Evolutionary conservation across 129 eudicot species (phyloP).

Genomic region (Tagetes erecta): DNA sequence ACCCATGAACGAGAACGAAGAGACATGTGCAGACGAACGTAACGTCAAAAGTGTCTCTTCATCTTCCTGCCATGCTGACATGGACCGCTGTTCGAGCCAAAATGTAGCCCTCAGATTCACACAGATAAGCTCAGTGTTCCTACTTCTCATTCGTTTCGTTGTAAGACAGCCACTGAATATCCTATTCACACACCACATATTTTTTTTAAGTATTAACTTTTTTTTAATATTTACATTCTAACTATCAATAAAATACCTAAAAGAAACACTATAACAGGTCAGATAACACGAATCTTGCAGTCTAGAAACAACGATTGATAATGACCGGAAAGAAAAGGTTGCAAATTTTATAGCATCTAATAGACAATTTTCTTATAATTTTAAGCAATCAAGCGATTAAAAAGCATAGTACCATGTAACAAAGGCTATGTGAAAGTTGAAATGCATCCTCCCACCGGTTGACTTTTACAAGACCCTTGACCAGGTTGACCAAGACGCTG

Average conservation of each 20-base stretch:
- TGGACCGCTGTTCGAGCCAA: neutral
- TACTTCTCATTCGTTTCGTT: constrained; percentile 21
- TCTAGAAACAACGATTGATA: neutral
- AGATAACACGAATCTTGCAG: neutral
- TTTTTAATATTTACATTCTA: neutral
- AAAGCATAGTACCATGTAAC: constrained; percentile 57
- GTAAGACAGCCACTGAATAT: constrained; percentile 44
- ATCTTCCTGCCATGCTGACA: constrained; percentile 21
- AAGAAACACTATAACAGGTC: neutral
- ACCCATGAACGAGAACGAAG: neutral
- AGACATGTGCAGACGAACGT: neutral
- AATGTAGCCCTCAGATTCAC: neutral
- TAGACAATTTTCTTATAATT: constrained; percentile 1
- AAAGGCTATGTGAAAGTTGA: constrained; percentile 62
- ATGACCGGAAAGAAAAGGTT: neutral
- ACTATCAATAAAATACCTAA: neutral
- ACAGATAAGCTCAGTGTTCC: constrained; percentile 20
- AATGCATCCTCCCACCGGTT: constrained; percentile 80
- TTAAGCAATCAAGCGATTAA: constrained; percentile 7
- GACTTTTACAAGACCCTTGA: constrained; percentile 67
- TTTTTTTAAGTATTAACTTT: no score
- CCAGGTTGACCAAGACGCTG: constrained; percentile 51
- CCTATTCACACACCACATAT: constrained; percentile 33
- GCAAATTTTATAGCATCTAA: neutral
- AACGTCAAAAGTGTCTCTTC: constrained; percentile 24